Conservation (phyloP, 2,329 filamentous ascomycete species). For the Neurospora sp. region DNA sequence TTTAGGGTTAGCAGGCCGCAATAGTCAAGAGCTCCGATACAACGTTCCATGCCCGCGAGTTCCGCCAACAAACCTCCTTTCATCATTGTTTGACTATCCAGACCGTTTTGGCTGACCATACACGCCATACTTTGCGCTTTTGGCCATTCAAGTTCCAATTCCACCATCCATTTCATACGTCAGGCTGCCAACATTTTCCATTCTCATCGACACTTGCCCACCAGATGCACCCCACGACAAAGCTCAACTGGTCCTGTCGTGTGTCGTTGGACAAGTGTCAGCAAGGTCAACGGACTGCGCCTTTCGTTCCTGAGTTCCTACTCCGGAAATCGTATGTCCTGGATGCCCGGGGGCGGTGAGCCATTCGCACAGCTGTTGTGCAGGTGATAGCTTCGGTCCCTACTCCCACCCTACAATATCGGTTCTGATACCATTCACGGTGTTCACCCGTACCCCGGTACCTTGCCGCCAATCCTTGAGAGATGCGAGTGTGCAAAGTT, state of each 20-base stretch:
- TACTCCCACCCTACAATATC: background rate
- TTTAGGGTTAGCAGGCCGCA: background rate
- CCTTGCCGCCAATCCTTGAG: background rate
- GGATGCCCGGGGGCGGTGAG: background rate
- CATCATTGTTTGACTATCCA: background rate
- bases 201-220: background rate
- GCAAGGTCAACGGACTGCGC: background rate
- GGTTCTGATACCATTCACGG: background rate
- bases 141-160: background rate
- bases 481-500: background rate
- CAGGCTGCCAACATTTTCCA: background rate
- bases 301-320: background rate
- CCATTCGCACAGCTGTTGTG: background rate
- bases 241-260: background rate
- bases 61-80: background rate
- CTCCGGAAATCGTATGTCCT: background rate
- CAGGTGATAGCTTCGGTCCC: background rate
- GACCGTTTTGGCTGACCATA: background rate
- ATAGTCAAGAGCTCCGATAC: conserved; percentile 5
- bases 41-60: conserved; percentile 6
- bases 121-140: background rate
- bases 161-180: background rate
- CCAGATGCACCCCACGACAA: background rate
- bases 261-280: background rate
- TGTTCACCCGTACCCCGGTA: background rate